Conservation (phyloP, 2,329 filamentous ascomycete species). For the Fusarium neocosmosporiellum region DNA sequence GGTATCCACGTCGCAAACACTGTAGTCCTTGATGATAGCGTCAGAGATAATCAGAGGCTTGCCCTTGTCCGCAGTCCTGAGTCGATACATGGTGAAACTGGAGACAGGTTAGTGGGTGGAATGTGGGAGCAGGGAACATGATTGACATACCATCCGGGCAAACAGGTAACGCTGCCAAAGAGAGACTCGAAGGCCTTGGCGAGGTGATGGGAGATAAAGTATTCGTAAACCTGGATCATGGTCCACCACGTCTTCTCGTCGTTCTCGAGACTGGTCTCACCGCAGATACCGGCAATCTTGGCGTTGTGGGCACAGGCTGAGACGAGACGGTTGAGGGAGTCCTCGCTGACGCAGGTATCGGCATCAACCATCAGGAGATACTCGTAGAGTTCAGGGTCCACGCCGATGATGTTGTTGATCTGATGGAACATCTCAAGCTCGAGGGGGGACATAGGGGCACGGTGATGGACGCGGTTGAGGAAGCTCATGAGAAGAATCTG, state of each 20-base stretch:
- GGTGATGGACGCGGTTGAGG: constrained; percentile 96
- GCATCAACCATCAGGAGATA: constrained; percentile 98
- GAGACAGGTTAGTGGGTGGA: constrained; percentile 43
- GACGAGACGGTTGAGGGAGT: constrained; percentile 91
- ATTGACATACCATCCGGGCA: constrained; percentile 91
- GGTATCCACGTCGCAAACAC: constrained; percentile 89
- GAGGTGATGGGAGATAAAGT: constrained; percentile 98
- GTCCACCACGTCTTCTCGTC: constrained; percentile 98
- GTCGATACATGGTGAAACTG: constrained; percentile 99
- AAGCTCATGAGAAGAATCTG: constrained; percentile 97
- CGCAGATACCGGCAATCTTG: constrained; percentile 97
- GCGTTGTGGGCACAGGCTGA: constrained; percentile 93
- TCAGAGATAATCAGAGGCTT: constrained; percentile 95
- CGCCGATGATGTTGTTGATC: constrained; percentile 98
- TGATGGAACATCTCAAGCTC: constrained; percentile 99
- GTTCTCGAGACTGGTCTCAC: constrained; percentile 95
- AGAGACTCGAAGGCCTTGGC: constrained; percentile 97
- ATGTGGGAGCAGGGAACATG: not conserved
- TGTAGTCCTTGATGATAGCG: constrained; percentile 87
- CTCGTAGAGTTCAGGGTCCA: constrained; percentile 96
- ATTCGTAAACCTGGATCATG: constrained; percentile 99
- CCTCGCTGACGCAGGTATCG: constrained; percentile 92
- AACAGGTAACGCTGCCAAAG: constrained; percentile 97
- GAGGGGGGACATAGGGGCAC: constrained; percentile 91
- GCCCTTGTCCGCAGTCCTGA: constrained; percentile 92